These are phyloP conservation scores for Cystofilobasidium bisporidii DNA, from an alignment of 768 basidiomycete genomes.

Conservation along the genomic window DNA sequence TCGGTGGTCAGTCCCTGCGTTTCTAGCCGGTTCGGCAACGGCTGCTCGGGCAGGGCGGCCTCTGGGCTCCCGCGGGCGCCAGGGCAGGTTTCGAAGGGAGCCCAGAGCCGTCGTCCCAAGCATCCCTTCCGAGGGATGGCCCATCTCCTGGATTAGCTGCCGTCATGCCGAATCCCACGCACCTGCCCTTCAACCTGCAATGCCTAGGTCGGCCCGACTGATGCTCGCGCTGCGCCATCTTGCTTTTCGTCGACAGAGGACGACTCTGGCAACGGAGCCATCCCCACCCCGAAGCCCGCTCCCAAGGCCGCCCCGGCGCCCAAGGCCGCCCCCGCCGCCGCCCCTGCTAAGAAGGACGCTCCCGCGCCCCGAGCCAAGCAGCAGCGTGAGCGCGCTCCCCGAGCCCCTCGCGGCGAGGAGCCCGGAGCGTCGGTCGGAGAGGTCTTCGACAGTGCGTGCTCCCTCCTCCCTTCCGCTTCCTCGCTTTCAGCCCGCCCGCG, in stretches of 20 bases:
- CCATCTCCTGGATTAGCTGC: too few relatives aligned
- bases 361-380: background rate
- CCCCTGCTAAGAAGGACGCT: constrained; percentile 16
- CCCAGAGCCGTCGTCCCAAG: too few relatives aligned
- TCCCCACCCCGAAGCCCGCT: constrained; percentile 24
- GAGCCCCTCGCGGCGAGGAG: constrained; percentile 19
- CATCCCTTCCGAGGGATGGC: too few relatives aligned
- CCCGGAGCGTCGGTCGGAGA: constrained; percentile 22
- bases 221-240: background rate
- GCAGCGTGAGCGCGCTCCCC: constrained; percentile 15
- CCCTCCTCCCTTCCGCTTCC: background rate
- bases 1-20: constrained; percentile 15
- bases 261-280: constrained; percentile 21
- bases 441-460: constrained; percentile 14
- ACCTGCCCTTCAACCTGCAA: too few relatives aligned
- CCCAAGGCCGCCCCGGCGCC: constrained; percentile 23
- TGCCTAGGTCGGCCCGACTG: background rate
- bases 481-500: background rate
- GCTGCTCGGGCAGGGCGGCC: too few relatives aligned
- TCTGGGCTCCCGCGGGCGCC: background rate
- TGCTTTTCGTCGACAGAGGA: constrained; percentile 20
- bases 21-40: too few relatives aligned
- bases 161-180: too few relatives aligned
- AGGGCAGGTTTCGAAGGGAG: background rate
- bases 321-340: constrained; percentile 26